These are phyloP conservation scores for Rhizophora mangle DNA, from an alignment of 345 rosid species.

Conservation along the genomic window DNA sequence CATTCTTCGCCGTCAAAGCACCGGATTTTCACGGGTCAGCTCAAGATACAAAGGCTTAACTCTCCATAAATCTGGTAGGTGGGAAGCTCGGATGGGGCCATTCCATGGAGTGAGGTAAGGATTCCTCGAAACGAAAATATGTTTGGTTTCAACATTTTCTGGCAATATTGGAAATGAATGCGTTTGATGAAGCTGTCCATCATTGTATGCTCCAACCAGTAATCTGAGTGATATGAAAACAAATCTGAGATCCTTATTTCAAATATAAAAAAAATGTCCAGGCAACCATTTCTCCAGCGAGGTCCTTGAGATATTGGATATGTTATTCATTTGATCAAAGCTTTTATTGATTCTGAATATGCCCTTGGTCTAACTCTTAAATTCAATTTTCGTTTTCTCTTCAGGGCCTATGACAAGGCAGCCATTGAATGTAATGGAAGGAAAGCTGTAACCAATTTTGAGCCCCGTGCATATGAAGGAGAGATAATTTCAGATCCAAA, in stretches of 20 bases:
- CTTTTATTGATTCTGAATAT: constrained; percentile 1
- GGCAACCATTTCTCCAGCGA: constrained; percentile 31
- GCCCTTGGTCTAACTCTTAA: constrained; percentile 34
- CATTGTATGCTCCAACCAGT: too few species aligned
- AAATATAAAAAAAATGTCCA: background rate
- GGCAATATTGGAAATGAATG: background rate
- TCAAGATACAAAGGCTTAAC: constrained; percentile 20
- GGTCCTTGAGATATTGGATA: constrained; percentile 56
- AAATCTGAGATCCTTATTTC: constrained; percentile 4
- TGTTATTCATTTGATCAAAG: constrained; percentile 1
- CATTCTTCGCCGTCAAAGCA: constrained; percentile 20
- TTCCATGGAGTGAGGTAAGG: constrained; percentile 26
- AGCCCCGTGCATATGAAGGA: constrained; percentile 55
- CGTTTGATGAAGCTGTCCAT: background rate
- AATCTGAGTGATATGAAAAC: background rate
- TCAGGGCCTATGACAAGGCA: constrained; percentile 93
- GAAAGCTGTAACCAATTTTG: constrained; percentile 29
- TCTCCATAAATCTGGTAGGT: constrained; percentile 24
- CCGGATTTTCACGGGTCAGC: constrained; percentile 15
- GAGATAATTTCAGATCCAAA: constrained; percentile 38
- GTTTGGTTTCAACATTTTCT: background rate
- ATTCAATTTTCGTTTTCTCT: constrained; percentile 46
- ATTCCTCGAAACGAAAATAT: background rate
- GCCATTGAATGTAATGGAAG: constrained; percentile 46
- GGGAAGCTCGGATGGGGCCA: constrained; percentile 26